phyloP scores from a whole-genome alignment of 73 alveolate species.

The Tetrahymena borealis region DNA sequence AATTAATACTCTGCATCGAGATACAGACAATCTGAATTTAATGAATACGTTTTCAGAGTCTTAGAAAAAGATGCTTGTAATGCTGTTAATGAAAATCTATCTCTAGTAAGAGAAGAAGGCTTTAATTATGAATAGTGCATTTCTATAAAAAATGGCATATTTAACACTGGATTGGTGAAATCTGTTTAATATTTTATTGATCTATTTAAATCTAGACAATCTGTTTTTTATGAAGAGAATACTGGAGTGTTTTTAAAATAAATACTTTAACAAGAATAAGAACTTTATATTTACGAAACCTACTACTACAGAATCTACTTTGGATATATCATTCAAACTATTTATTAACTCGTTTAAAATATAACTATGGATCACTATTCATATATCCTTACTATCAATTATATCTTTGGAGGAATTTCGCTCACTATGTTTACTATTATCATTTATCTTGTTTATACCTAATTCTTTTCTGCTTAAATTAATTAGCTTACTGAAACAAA shows the following conservation, averaged over 20 bases:
- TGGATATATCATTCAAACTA: not conserved
- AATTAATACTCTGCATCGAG: not conserved
- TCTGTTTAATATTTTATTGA: not conserved
- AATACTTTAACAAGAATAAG: not conserved
- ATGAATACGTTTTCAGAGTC: not conserved
- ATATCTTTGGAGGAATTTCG: not conserved
- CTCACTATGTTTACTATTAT: not conserved
- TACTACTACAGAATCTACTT: not conserved
- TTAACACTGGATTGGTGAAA: not conserved
- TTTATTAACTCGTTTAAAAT: not conserved
- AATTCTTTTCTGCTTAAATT: not conserved
- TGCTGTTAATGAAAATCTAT: not conserved
- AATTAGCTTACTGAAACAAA: not conserved
- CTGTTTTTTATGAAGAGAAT: not conserved
- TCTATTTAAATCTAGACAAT: not conserved
- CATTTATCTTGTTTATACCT: not conserved
- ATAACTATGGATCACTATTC: not conserved
- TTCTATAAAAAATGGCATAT: not conserved
- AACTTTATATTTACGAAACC: not conserved
- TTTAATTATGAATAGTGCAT: not conserved
- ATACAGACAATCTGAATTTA: not conserved
- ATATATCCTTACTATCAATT: not conserved
- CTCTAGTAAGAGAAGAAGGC: not conserved
- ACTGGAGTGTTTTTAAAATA: not conserved
- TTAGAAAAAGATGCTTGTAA: not conserved